Conservation (phyloP, 2,329 filamentous ascomycete species). For the Aspergillus quadrilineatus region DNA sequence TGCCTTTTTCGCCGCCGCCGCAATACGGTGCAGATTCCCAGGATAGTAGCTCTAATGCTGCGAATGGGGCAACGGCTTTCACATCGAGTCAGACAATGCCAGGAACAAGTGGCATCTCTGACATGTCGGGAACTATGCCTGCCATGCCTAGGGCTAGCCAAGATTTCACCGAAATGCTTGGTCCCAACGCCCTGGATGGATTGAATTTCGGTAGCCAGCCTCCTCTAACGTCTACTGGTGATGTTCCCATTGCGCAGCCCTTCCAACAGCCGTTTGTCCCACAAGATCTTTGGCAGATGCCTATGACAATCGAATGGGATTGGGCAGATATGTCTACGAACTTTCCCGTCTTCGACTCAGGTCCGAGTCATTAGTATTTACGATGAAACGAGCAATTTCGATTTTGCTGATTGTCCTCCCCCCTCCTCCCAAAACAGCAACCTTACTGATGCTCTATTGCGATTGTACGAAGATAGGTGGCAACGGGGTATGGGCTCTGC, state of each 20-base stretch:
- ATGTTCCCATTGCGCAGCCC: conserved; percentile 37
- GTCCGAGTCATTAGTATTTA: conserved; percentile 28
- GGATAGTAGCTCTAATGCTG: conserved; percentile 16
- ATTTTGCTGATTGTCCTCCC: background rate
- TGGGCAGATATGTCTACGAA: conserved; percentile 56
- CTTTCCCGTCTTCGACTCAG: conserved; percentile 36
- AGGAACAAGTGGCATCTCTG: conserved; percentile 23
- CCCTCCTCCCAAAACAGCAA: no score
- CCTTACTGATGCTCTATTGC: background rate
- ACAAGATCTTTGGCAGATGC: conserved; percentile 91
- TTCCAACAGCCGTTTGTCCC: conserved; percentile 88
- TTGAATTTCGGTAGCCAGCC: conserved; percentile 34
- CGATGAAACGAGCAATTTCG: conserved; percentile 17
- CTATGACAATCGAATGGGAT: conserved; percentile 93
- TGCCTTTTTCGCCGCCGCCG: conserved; percentile 28
- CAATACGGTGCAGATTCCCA: conserved; percentile 25
- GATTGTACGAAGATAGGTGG: background rate
- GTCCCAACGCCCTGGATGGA: conserved; percentile 34
- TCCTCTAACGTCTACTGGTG: conserved; percentile 29
- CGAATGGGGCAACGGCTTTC: conserved; percentile 25
- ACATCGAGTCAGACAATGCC: conserved; percentile 25
- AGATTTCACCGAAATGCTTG: conserved; percentile 41
- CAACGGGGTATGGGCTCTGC: background rate
- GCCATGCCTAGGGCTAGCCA: conserved; percentile 32
- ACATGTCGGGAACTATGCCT: conserved; percentile 28